phyloP scores from a whole-genome alignment of 441 rosid species.

The Mallotus repandus region DNA sequence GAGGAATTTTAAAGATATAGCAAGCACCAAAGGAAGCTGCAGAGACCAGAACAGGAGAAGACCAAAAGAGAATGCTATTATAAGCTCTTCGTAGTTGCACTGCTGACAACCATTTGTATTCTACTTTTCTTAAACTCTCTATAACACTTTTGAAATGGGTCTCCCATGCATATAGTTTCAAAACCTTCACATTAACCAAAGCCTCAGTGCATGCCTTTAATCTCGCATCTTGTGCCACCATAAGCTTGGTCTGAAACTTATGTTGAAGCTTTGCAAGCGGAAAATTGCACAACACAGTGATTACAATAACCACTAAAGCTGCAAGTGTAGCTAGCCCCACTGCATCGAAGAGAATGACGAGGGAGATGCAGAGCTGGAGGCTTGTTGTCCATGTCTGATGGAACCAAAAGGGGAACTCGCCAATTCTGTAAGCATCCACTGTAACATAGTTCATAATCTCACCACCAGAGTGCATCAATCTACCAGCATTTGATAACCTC shows the following conservation, averaged over 20 bases:
- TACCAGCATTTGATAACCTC: conserved; percentile 70
- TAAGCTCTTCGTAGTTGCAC: conserved; percentile 72
- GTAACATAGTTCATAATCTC: conserved; percentile 92
- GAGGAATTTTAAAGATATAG: conserved; percentile 67
- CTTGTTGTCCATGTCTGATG: conserved; percentile 96
- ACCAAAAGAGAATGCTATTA: conserved; percentile 70
- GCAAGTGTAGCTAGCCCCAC: conserved; percentile 91
- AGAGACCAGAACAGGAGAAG: conserved; percentile 84
- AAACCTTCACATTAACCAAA: conserved; percentile 82
- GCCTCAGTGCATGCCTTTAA: conserved; percentile 80
- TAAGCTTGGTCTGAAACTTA: conserved; percentile 68
- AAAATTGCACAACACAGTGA: conserved; percentile 65
- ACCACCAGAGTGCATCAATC: conserved; percentile 74
- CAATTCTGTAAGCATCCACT: conserved; percentile 90
- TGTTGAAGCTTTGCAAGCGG: conserved; percentile 83
- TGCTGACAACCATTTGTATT: conserved; percentile 70
- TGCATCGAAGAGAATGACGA: conserved; percentile 68
- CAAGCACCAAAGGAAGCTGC: conserved; percentile 88
- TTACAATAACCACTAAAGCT: conserved; percentile 60
- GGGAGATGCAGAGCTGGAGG: conserved; percentile 77
- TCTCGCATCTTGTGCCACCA: conserved; percentile 81
- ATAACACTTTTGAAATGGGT: conserved; percentile 76
- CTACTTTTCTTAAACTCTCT: conserved; percentile 61
- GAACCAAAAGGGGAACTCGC: conserved; percentile 95
- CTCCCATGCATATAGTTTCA: conserved; percentile 96